These are phyloP conservation scores for Chaetomium globosum DNA, from an alignment of 2,329 filamentous ascomycete species.

Conservation along the genomic window DNA sequence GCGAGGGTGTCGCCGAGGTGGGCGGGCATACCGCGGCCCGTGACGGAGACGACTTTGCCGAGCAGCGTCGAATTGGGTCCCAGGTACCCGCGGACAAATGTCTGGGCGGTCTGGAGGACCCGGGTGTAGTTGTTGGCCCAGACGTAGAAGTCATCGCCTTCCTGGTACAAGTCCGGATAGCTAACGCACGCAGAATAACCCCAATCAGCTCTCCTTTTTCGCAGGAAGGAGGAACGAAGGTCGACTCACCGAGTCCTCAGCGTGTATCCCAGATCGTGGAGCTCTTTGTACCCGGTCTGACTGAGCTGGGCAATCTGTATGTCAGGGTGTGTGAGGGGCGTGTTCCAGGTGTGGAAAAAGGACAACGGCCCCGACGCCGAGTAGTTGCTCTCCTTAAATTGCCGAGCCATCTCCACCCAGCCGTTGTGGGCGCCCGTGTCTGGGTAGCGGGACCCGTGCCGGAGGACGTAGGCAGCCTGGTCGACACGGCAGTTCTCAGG, in stretches of 20 bases:
- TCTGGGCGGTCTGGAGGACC: constrained; percentile 63
- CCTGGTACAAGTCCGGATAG: constrained; percentile 54
- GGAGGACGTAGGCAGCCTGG: constrained; percentile 60
- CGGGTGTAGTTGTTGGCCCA: constrained; percentile 69
- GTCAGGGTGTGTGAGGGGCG: constrained; percentile 57
- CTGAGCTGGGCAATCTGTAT: constrained; percentile 62
- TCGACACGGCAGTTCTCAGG: constrained; percentile 62
- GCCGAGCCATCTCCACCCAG: constrained; percentile 52
- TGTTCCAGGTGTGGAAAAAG: constrained; percentile 62
- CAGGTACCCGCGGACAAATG: constrained; percentile 64
- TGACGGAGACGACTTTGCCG: constrained; percentile 61
- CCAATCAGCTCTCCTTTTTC: not conserved
- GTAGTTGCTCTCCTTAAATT: constrained; percentile 51
- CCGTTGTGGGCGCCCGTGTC: constrained; percentile 61
- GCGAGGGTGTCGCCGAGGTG: constrained; percentile 65
- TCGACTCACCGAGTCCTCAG: constrained; percentile 46
- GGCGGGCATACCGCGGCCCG: constrained; percentile 53
- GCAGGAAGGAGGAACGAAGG: not conserved
- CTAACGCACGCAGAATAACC: not conserved
- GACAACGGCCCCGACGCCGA: constrained; percentile 55
- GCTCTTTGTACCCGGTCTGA: constrained; percentile 65
- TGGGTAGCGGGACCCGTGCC: constrained; percentile 66
- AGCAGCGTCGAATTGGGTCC: constrained; percentile 57
- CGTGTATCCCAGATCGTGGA: constrained; percentile 57
- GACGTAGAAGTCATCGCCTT: constrained; percentile 56